Conservation (phyloP, 108 stramenopile genomes). For the Mayamaea pseudoterrestris region DNA sequence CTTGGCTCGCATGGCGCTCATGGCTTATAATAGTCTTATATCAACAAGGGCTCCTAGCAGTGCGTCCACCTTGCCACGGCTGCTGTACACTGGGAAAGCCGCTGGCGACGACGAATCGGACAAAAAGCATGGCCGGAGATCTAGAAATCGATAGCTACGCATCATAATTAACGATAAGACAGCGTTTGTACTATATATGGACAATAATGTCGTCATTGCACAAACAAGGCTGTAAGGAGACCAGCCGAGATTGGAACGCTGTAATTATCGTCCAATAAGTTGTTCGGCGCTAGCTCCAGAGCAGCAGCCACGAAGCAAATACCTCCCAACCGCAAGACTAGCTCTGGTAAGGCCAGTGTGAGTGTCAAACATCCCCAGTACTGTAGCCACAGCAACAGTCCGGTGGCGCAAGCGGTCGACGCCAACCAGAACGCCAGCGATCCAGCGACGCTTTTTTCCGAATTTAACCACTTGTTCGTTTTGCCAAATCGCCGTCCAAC, state of each 20-base stretch:
- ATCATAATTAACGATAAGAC: too few species aligned
- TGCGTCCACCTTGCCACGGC: not conserved
- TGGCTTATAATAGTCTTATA: slow-evolving; percentile 54
- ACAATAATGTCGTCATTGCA: too few species aligned
- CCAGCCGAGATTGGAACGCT: slow-evolving; percentile 61
- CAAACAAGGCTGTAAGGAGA: slow-evolving; percentile 16
- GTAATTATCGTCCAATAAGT: slow-evolving; percentile 70
- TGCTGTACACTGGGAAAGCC: too few species aligned
- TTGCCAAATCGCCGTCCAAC: slow-evolving; percentile 55
- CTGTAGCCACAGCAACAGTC: slow-evolving; percentile 33
- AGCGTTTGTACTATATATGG: too few species aligned
- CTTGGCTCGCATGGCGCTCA: slow-evolving; percentile 46
- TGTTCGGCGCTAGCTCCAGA: slow-evolving; percentile 60
- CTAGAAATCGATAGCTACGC: too few species aligned
- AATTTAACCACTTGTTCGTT: slow-evolving; percentile 48
- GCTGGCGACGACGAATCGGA: too few species aligned
- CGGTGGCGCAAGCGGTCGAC: slow-evolving; percentile 25
- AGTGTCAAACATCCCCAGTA: slow-evolving; percentile 24
- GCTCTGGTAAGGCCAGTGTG: slow-evolving; percentile 9
- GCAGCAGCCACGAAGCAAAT: slow-evolving; percentile 39
- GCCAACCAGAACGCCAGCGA: slow-evolving; percentile 44
- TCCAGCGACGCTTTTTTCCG: slow-evolving; percentile 57
- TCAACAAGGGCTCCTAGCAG: slow-evolving; percentile 35
- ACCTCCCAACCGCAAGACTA: slow-evolving; percentile 19
- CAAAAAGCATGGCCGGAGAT: too few species aligned